Conservation (phyloP, 345 rosid species). For the Melaleuca alternifolia region DNA sequence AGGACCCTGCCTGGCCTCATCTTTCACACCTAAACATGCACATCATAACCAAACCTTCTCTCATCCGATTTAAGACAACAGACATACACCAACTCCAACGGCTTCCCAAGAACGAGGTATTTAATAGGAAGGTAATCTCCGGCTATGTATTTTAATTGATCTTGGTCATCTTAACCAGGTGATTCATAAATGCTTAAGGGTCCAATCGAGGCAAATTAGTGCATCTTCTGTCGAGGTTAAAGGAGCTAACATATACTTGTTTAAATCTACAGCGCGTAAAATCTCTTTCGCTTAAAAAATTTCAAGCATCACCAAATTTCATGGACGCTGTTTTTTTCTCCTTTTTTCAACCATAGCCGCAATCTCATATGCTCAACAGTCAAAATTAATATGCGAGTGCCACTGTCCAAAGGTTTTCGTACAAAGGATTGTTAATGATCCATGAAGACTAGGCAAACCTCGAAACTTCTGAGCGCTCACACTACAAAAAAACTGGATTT, state of each 20-base stretch:
- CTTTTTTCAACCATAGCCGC: neutral
- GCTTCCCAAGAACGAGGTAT: neutral
- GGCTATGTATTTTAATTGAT: neutral
- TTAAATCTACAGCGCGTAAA: neutral
- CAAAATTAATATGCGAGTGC: neutral
- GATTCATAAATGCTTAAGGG: neutral
- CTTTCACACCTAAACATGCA: neutral
- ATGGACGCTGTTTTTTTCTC: neutral
- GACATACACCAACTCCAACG: neutral
- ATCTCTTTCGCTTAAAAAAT: neutral
- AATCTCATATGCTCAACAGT: neutral
- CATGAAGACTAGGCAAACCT: neutral
- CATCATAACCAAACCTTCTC: neutral
- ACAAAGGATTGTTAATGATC: neutral
- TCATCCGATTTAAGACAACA: neutral
- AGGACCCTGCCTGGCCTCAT: neutral
- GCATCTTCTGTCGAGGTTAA: neutral
- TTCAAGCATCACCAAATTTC: neutral
- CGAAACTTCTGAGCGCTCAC: no score
- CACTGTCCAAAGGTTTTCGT: rapidly evolving
- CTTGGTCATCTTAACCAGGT: neutral
- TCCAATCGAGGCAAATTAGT: neutral
- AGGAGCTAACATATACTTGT: neutral
- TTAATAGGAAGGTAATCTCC: neutral
- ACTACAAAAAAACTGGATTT: no score